phyloP scores from a whole-genome alignment of 768 basidiomycete species.

The Sistotremastrum niveocremeum region DNA sequence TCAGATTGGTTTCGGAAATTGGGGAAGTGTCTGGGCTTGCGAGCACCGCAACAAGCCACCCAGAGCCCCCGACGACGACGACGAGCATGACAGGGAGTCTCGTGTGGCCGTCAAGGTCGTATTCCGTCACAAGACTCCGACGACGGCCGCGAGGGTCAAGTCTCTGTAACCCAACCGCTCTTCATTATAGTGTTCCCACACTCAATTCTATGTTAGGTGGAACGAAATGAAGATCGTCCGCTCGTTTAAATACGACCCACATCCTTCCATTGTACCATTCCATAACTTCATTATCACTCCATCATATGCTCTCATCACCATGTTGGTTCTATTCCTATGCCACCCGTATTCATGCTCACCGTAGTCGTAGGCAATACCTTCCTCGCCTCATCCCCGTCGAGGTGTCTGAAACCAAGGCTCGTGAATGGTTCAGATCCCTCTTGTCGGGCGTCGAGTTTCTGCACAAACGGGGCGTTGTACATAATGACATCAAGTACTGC shows the following conservation, averaged over 20 bases:
- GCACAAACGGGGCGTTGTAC: slow-evolving; percentile 71
- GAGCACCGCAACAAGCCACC: slow-evolving; percentile 21
- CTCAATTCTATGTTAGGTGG: slow-evolving; percentile 41
- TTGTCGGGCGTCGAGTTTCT: slow-evolving; percentile 76
- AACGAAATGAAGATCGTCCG: slow-evolving; percentile 96
- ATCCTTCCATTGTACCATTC: slow-evolving; percentile 87
- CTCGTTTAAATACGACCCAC: slow-evolving; percentile 68
- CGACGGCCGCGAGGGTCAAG: slow-evolving; percentile 78
- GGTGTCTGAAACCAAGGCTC: slow-evolving; percentile 66
- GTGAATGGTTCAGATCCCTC: slow-evolving; percentile 70
- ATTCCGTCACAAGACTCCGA: slow-evolving; percentile 65
- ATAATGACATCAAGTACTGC: slow-evolving; percentile 87
- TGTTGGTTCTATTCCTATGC: slow-evolving; percentile 37
- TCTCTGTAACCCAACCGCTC: slow-evolving; percentile 48
- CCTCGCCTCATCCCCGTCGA: slow-evolving; percentile 81
- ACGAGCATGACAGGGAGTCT: slow-evolving; percentile 26
- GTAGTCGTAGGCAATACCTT: slow-evolving; percentile 58
- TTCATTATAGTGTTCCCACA: not conserved
- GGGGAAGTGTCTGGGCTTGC: slow-evolving; percentile 85
- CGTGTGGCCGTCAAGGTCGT: slow-evolving; percentile 91
- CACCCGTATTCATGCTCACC: slow-evolving; percentile 1
- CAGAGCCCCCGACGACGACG: slow-evolving; percentile 21
- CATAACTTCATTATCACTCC: slow-evolving; percentile 90
- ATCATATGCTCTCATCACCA: slow-evolving; percentile 82
- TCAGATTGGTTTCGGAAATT: slow-evolving; percentile 84